These are phyloP conservation scores for Schwanniomyces vanrijiae DNA, from an alignment of 805 yeast genomes.

Conservation along the genomic window DNA sequence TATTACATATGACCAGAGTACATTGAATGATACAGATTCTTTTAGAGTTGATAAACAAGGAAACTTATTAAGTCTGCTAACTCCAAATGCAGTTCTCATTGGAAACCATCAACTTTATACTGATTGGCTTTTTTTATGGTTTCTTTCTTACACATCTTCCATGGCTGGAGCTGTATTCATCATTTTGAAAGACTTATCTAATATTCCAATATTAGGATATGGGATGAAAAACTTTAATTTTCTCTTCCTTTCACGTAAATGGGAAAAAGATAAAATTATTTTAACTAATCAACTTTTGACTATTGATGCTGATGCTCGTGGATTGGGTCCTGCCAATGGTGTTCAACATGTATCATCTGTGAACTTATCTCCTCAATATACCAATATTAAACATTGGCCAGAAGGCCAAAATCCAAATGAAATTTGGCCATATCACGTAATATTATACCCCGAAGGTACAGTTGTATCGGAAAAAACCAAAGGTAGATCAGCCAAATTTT, in stretches of 20 bases:
- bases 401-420: conserved; percentile 19
- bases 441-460: conserved; percentile 95
- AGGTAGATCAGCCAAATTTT: conserved; percentile 55
- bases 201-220: conserved; percentile 75
- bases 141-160: conserved; percentile 68
- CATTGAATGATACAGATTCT: conserved; percentile 11
- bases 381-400: conserved; percentile 29
- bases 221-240: conserved; percentile 83
- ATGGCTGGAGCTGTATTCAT: conserved; percentile 67
- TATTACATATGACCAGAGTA: conserved; percentile 47
- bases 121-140: conserved; percentile 94
- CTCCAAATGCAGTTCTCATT: conserved; percentile 61
- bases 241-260: conserved; percentile 78
- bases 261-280: conserved; percentile 71
- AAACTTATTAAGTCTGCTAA: conserved; percentile 27
- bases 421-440: conserved; percentile 54
- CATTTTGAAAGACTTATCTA: conserved; percentile 74
- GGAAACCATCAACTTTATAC: conserved; percentile 94
- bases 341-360: conserved; percentile 31
- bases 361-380: conserved; percentile 11
- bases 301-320: conserved; percentile 63
- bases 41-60: conserved; percentile 30
- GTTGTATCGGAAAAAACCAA: conserved; percentile 71
- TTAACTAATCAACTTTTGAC: conserved; percentile 55
- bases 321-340: conserved; percentile 52